Conservation (phyloP, 2,329 filamentous ascomycete genomes). For the Malbranchea zuffiana region DNA sequence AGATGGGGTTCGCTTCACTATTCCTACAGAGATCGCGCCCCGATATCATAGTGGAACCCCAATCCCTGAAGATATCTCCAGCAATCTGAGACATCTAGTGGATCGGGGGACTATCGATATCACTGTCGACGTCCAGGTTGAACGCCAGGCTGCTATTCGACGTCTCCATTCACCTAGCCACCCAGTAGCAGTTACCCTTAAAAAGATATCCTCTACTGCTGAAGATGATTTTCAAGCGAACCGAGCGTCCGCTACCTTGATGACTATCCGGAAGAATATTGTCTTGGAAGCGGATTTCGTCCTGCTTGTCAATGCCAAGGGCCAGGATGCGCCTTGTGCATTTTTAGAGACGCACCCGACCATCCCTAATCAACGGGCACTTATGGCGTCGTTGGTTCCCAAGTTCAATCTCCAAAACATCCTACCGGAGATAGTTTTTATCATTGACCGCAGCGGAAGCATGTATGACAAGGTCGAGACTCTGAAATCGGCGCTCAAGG, state of each 20-base stretch:
- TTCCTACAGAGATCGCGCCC: slow-evolving; percentile 7
- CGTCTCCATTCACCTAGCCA: slow-evolving; percentile 3
- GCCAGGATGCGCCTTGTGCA: slow-evolving; percentile 1
- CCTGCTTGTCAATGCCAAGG: slow-evolving; percentile 45
- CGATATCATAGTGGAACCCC: slow-evolving; percentile 31
- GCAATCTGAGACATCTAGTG: neutral
- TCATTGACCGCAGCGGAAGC: slow-evolving; percentile 9
- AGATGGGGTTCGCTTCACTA: slow-evolving; percentile 46
- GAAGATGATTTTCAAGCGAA: slow-evolving; percentile 43
- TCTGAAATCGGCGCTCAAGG: slow-evolving; percentile 4
- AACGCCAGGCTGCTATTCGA: slow-evolving; percentile 29
- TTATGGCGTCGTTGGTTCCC: slow-evolving; percentile 7
- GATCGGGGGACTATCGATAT: neutral
- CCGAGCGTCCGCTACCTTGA: slow-evolving; percentile 52
- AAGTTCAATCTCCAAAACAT: slow-evolving; percentile 7
- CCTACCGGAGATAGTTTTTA: slow-evolving; percentile 9
- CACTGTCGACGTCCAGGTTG: slow-evolving; percentile 6
- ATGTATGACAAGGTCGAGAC: slow-evolving; percentile 7
- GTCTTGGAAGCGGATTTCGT: slow-evolving; percentile 55
- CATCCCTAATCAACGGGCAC: slow-evolving; percentile 7
- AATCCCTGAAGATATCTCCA: neutral
- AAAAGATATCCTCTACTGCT: slow-evolving; percentile 41
- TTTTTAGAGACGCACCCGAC: slow-evolving; percentile 43
- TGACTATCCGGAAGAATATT: slow-evolving; percentile 12
- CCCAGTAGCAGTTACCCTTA: slow-evolving; percentile 50